Percentiles rank a stretch among this genome's conserved stretches.
Evolutionary conservation across 257 asterid species (phyloP).

Genomic region (Ocimum tenuiflorum): DNA sequence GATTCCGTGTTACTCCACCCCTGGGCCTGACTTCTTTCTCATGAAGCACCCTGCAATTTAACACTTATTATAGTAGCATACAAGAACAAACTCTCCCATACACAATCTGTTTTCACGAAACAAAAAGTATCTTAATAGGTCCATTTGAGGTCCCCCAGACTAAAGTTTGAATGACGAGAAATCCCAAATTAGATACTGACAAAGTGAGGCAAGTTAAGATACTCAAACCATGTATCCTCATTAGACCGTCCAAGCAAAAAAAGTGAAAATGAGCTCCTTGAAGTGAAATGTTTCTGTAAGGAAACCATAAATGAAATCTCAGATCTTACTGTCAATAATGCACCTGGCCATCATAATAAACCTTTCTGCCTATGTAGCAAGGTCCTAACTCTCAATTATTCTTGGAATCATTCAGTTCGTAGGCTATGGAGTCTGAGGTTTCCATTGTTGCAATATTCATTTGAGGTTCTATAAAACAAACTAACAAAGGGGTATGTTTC

Average conservation of each 20-base stretch:
- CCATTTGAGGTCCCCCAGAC: background rate
- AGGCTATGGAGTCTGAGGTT: background rate
- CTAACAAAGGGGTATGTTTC: background rate
- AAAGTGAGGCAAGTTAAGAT: background rate
- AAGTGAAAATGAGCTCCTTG: background rate
- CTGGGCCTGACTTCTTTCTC: slow-evolving; percentile 71
- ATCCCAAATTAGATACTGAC: background rate
- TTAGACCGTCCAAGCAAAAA: background rate
- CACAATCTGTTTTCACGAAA: background rate
- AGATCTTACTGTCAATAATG: background rate
- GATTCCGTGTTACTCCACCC: slow-evolving; percentile 65
- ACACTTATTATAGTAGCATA: background rate
- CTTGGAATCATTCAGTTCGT: background rate
- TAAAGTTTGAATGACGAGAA: background rate
- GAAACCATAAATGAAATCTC: background rate
- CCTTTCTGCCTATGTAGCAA: background rate
- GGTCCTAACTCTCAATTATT: background rate
- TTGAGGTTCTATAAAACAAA: background rate
- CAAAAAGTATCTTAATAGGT: background rate
- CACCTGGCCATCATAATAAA: background rate
- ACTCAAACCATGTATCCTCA: background rate
- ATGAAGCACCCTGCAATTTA: slow-evolving; percentile 71
- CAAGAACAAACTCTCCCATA: background rate
- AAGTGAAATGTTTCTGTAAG: background rate
- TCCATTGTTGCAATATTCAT: background rate